Conservation (phyloP, 148 eudicot genomes). For the Rhododendron kiyosumense region DNA sequence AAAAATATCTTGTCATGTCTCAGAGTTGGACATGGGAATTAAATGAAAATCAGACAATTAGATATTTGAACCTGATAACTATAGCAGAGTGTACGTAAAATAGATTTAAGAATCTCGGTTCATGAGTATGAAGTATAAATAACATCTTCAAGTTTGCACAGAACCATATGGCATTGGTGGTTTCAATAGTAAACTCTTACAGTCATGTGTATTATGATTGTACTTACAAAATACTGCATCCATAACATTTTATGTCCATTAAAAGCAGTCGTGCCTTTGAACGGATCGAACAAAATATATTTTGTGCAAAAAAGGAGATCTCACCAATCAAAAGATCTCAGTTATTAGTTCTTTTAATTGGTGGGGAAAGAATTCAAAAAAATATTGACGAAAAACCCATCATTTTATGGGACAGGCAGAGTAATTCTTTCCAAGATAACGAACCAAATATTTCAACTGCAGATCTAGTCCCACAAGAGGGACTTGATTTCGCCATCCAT, state of each 20-base stretch:
- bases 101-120: background rate
- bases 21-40: background rate
- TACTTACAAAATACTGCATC: background rate
- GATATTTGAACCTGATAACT: background rate
- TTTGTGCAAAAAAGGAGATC: background rate
- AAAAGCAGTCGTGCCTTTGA: background rate
- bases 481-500: background rate
- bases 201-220: background rate
- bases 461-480: background rate
- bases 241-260: background rate
- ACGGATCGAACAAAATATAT: background rate
- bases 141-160: background rate
- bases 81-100: background rate
- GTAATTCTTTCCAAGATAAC: background rate
- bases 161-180: background rate
- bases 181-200: background rate
- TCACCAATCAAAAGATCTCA: background rate
- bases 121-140: background rate
- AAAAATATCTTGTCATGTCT: background rate
- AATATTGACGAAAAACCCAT: too few species aligned
- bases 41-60: background rate
- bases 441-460: background rate
- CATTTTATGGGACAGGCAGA: background rate
- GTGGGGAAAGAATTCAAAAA: background rate
- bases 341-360: background rate